Conservation (phyloP, 2,329 filamentous ascomycete species). For the Aspergillus brasiliensis region DNA sequence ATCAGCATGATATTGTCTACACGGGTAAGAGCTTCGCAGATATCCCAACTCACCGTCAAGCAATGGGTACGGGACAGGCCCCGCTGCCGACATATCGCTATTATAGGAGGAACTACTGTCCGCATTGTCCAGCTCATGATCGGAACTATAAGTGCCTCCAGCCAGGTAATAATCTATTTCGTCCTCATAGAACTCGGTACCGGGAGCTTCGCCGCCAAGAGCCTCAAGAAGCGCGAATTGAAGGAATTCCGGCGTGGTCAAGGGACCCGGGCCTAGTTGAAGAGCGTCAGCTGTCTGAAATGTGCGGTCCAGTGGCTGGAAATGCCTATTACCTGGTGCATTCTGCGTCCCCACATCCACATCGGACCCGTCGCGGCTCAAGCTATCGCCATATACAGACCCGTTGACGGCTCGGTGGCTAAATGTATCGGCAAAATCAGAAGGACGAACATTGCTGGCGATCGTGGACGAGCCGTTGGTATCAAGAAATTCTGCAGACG, state of each 20-base stretch:
- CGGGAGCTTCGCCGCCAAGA: slow-evolving; percentile 23
- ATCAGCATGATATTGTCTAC: not conserved
- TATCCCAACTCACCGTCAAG: slow-evolving; percentile 21
- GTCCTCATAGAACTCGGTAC: slow-evolving; percentile 21
- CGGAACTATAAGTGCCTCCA: slow-evolving; percentile 19
- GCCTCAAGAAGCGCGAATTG: slow-evolving; percentile 27
- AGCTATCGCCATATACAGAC: slow-evolving; percentile 20
- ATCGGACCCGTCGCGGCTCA: slow-evolving; percentile 18
- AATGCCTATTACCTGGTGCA: not conserved
- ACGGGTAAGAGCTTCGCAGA: not conserved
- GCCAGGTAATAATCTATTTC: slow-evolving; percentile 17
- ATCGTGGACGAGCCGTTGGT: not conserved
- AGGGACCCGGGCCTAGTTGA: slow-evolving; percentile 11
- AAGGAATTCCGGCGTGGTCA: slow-evolving; percentile 26
- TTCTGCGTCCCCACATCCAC: slow-evolving; percentile 11
- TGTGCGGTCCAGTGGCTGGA: slow-evolving; percentile 5
- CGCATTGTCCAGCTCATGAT: slow-evolving; percentile 18
- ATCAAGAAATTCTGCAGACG: not conserved
- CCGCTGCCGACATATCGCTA: slow-evolving; percentile 17
- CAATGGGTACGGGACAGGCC: slow-evolving; percentile 14
- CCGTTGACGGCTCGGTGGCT: slow-evolving; percentile 24
- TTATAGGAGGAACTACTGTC: slow-evolving; percentile 19
- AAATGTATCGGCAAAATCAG: slow-evolving; percentile 18
- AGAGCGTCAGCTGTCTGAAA: slow-evolving; percentile 5
- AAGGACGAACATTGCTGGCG: slow-evolving; percentile 7